phyloP scores from a whole-genome alignment of 1,284 basidiomycete species.

The Microbotryum violaceum region DNA sequence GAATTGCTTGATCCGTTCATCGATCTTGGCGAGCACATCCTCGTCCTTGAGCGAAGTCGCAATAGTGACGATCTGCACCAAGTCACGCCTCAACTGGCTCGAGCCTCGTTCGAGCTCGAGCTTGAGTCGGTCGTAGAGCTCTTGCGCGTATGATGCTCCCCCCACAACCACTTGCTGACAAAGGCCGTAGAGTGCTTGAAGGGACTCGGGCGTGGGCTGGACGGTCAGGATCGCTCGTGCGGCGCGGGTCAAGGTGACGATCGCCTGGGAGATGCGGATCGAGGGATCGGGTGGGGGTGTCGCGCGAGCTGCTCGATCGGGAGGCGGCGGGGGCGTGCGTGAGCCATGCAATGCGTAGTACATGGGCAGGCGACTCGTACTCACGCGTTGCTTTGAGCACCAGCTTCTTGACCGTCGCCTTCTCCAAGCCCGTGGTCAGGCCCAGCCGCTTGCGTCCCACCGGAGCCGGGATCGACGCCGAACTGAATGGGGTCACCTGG shows the following conservation, averaged over 20 bases:
- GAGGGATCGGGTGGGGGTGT: conserved; percentile 6
- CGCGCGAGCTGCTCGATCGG: background rate
- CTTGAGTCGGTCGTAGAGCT: conserved; percentile 33
- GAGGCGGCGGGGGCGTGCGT: background rate
- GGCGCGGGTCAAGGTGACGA: conserved; percentile 27
- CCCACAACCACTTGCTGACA: conserved; percentile 26
- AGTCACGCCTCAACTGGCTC: conserved; percentile 14
- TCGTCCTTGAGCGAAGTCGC: conserved; percentile 2
- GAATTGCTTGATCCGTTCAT: conserved; percentile 16
- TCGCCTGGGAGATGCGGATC: conserved; percentile 4
- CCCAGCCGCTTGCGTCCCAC: conserved; percentile 19
- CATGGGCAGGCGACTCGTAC: background rate
- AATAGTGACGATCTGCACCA: background rate
- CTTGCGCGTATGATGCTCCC: conserved; percentile 15
- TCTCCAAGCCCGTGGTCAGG: conserved; percentile 11
- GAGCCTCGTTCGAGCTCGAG: conserved; percentile 34
- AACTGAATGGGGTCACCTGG: background rate
- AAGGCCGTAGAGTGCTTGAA: conserved; percentile 32
- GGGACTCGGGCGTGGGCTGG: conserved; percentile 30
- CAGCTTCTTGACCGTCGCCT: conserved; percentile 17
- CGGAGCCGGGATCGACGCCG: conserved; percentile 3
- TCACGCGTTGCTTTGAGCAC: conserved; percentile 15
- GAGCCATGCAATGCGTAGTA: conserved; percentile 4
- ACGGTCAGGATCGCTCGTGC: conserved; percentile 33
- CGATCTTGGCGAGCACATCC: conserved; percentile 12